Conservation (phyloP, 2,329 filamentous ascomycete genomes). For the Trichophyton mentagrophytes region DNA sequence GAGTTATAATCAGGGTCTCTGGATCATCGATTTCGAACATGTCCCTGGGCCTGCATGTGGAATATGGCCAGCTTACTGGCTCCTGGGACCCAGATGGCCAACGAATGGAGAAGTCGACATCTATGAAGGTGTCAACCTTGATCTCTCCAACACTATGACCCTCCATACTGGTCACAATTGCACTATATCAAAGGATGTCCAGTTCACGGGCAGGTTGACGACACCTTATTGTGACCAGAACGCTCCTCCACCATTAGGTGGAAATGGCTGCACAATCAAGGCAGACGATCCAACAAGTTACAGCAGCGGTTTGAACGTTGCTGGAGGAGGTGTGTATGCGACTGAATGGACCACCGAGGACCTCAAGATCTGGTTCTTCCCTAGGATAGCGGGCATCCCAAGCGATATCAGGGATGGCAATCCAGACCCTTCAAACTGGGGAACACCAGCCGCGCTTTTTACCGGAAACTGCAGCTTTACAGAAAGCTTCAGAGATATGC, state of each 20-base stretch:
- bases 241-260: constrained; percentile 26
- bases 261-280: constrained; percentile 33
- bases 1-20: constrained; percentile 34
- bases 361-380: constrained; percentile 43
- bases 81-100: constrained; percentile 32
- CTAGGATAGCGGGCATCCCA: constrained; percentile 31
- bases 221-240: constrained; percentile 39
- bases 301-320: constrained; percentile 42
- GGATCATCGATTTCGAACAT: constrained; percentile 37
- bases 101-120: constrained; percentile 39
- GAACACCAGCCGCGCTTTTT: constrained; percentile 35
- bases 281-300: constrained; percentile 29
- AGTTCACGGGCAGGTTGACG: constrained; percentile 38
- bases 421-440: constrained; percentile 37
- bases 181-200: constrained; percentile 28
- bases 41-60: constrained; percentile 38
- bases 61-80: constrained; percentile 41
- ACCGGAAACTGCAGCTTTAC: constrained; percentile 30
- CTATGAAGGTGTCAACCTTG: constrained; percentile 40
- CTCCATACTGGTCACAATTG: constrained; percentile 38
- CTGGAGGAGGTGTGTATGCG: constrained; percentile 39
- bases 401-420: constrained; percentile 30
- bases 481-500: constrained; percentile 29
- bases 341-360: constrained; percentile 35
- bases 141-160: constrained; percentile 34